These are phyloP conservation scores for Wickerhamiella azyma DNA, from an alignment of 805 yeast genomes.

Conservation along the genomic window DNA sequence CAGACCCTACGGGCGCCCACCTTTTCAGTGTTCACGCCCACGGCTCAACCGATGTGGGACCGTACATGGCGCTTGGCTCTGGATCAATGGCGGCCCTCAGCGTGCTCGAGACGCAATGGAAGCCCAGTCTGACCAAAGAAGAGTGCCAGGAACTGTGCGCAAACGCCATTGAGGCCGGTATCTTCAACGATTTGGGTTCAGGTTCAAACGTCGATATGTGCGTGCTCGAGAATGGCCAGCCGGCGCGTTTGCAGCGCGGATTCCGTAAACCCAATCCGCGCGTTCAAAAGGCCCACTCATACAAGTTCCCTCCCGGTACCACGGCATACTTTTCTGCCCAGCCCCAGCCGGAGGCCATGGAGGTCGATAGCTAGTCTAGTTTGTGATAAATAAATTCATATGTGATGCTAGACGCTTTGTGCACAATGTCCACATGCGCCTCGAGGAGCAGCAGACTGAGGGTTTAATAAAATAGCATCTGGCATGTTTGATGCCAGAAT, in stretches of 20 bases:
- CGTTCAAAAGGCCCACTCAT: conserved; percentile 64
- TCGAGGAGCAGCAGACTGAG: too few relatives aligned
- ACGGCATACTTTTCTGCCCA: conserved; percentile 37
- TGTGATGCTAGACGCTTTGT: too few relatives aligned
- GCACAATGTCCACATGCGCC: too few relatives aligned
- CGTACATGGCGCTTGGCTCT: conserved; percentile 83
- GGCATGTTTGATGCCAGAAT: too few relatives aligned
- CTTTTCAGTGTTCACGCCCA: conserved; percentile 91
- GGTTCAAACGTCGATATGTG: conserved; percentile 97
- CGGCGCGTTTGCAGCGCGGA: conserved; percentile 69
- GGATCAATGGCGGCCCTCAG: conserved; percentile 99
- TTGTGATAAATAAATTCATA: background rate
- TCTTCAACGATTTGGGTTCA: conserved; percentile 97
- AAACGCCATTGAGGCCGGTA: conserved; percentile 93
- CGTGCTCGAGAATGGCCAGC: conserved; percentile 80
- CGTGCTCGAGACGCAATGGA: conserved; percentile 81
- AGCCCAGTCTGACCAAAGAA: conserved; percentile 59
- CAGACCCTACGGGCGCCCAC: conserved; percentile 92
- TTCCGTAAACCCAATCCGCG: conserved; percentile 85
- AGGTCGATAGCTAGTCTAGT: background rate
- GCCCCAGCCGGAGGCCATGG: background rate
- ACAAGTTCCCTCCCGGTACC: conserved; percentile 86
- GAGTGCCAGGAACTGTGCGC: conserved; percentile 87
- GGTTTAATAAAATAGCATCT: too few relatives aligned
- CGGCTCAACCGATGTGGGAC: conserved; percentile 94